Evolutionary conservation across 495 filamentous ascomycete genomes (phyloP), one percentile per base, ranked within the genome.

Genomic region (Podospora pseudoanserina): DNA sequence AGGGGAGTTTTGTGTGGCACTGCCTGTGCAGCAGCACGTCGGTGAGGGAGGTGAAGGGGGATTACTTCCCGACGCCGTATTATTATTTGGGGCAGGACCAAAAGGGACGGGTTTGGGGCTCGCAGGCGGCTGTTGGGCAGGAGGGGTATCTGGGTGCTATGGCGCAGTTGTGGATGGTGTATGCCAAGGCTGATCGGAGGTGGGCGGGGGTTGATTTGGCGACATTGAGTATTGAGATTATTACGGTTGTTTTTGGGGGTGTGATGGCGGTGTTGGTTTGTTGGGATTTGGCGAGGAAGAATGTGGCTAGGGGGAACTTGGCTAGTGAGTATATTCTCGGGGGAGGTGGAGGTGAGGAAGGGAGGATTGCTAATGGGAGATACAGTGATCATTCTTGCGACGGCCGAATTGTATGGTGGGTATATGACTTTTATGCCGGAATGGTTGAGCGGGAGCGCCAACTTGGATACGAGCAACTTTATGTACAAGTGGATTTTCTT

Each of bases 361-460:
- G 39, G 15, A 11, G 39, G 9, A 49, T 49, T 49, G 39, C 39
- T 49, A 49, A 49, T 11, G 9, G 39, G 39, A 11, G 13, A 49
- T 49, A 49, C 2, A 49, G 39, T 92, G 76, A 84, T 86, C 30
- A 84, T 92, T 27, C 77, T 97, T 63, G 94, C 94, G n/a, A 94
- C 91, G 6, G 93, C 87, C n/a, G 94, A 98, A 82, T 76, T 98
- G 15, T 98, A 98, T 79, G 94, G 94, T 53, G 89, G 91, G 15
- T 97, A 90, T 76, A 97, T 98, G 91, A 98, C 94, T 0, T 98
- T 98, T 79, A 89, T 87, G 71, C 94, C 94, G 16, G 94, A 98
- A 81, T 98, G 93, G 94, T 78, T 98, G 65, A 90, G 85, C 4
- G 91, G 88, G 2, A 91, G 83, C 67, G 77, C 86, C 68, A 92